phyloP scores from a whole-genome alignment of 2,329 filamentous ascomycete genomes.

The Talaromyces albobiverticillius region DNA sequence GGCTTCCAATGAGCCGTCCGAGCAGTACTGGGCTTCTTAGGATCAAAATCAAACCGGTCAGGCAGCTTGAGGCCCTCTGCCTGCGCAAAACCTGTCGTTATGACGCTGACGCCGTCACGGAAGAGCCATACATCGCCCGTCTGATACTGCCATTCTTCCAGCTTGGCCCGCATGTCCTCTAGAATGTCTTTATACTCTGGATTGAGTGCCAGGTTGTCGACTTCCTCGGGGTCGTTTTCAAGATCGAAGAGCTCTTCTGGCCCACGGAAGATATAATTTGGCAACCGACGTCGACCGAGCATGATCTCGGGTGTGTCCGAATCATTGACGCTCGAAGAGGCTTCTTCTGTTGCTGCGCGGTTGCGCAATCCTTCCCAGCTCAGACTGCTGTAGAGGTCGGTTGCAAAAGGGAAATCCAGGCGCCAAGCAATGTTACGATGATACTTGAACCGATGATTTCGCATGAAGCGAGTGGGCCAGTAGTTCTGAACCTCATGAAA shows the following conservation, averaged over 20 bases:
- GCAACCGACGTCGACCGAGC: slow-evolving; percentile 41
- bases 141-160: slow-evolving; percentile 34
- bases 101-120: slow-evolving; percentile 19
- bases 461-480: slow-evolving; percentile 50
- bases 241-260: slow-evolving; percentile 50
- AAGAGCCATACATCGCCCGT: slow-evolving; percentile 35
- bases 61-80: slow-evolving; percentile 19
- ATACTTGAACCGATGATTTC: slow-evolving; percentile 47
- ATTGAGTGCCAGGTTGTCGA: slow-evolving; percentile 43
- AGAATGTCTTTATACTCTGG: slow-evolving; percentile 30
- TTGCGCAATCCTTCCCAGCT: slow-evolving; percentile 48
- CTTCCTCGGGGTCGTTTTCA: slow-evolving; percentile 44
- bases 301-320: no score
- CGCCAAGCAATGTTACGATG: slow-evolving; percentile 51
- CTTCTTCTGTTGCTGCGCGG: slow-evolving; percentile 19
- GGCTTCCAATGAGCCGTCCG: no score
- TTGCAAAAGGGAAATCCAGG: slow-evolving; percentile 50
- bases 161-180: slow-evolving; percentile 26
- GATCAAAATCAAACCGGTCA: slow-evolving; percentile 23
- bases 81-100: not conserved
- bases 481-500: slow-evolving; percentile 53
- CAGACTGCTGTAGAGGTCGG: slow-evolving; percentile 45
- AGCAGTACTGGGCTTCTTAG: no score
- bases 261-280: slow-evolving; percentile 44
- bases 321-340: no score